phyloP scores from a whole-genome alignment of 257 asterid species.

The Penstemon davidsonii region DNA sequence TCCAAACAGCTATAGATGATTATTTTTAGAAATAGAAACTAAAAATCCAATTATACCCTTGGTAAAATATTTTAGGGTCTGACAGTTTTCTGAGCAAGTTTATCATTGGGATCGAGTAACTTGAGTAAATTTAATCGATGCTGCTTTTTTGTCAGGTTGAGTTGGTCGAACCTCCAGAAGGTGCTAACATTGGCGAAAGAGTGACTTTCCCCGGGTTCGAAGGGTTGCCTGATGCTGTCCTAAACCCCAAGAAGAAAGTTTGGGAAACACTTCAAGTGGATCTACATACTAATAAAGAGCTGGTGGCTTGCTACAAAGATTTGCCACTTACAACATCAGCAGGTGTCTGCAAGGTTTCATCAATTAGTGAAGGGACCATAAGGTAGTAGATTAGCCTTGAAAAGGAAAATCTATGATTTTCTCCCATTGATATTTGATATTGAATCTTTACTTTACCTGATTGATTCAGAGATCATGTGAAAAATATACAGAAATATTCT shows the following conservation, averaged over 20 bases:
- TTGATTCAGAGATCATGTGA: neutral
- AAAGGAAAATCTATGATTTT: neutral
- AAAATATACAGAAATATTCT: neutral
- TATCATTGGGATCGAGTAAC: neutral
- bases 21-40: too few species aligned
- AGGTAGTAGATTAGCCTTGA: slow-evolving; percentile 34
- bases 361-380: slow-evolving; percentile 68
- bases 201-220: slow-evolving; percentile 69
- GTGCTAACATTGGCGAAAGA: slow-evolving; percentile 72
- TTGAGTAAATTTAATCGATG: slow-evolving; percentile 10
- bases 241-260: slow-evolving; percentile 90
- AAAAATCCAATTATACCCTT: too few species aligned
- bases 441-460: neutral
- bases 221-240: slow-evolving; percentile 66
- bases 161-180: slow-evolving; percentile 85
- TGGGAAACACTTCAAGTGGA: slow-evolving; percentile 92
- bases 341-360: slow-evolving; percentile 78
- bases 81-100: too few species aligned
- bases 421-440: neutral
- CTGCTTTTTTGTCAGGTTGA: slow-evolving; percentile 60
- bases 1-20: too few species aligned
- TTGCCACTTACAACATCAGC: slow-evolving; percentile 82
- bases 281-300: slow-evolving; percentile 61
- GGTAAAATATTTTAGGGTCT: too few species aligned
- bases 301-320: slow-evolving; percentile 77